phyloP scores from a whole-genome alignment of 2,329 filamentous ascomycete genomes.

The Huntiella moniliformis region DNA sequence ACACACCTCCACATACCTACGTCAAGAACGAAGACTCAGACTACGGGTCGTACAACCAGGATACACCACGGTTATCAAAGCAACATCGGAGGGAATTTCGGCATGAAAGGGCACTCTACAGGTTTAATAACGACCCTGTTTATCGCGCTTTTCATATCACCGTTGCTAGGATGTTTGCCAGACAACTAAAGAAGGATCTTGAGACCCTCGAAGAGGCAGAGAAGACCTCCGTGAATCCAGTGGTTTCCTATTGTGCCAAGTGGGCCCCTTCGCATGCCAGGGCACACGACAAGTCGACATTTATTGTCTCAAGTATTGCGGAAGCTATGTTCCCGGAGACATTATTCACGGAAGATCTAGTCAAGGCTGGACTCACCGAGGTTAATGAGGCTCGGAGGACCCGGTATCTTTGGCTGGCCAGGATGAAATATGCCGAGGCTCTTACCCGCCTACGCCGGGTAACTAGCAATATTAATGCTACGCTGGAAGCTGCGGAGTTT shows the following conservation, averaged over 20 bases:
- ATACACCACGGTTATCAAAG: too few relatives aligned
- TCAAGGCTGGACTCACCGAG: slow-evolving; percentile 16
- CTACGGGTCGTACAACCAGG: too few relatives aligned
- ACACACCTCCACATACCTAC: too few relatives aligned
- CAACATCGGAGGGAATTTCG: too few relatives aligned
- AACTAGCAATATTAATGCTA: slow-evolving; percentile 32
- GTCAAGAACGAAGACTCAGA: too few relatives aligned
- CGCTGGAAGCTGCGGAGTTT: too few relatives aligned
- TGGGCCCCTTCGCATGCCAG: slow-evolving; percentile 38
- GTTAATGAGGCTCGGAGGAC: slow-evolving; percentile 18
- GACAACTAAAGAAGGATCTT: slow-evolving; percentile 20
- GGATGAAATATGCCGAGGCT: slow-evolving; percentile 33
- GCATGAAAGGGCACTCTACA: too few relatives aligned
- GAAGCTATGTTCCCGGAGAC: slow-evolving; percentile 30
- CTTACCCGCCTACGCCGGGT: slow-evolving; percentile 33
- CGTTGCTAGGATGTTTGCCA: too few relatives aligned
- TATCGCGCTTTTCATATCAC: too few relatives aligned
- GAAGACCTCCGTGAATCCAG: slow-evolving; percentile 20
- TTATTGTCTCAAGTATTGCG: slow-evolving; percentile 36
- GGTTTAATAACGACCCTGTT: too few relatives aligned
- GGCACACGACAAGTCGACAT: slow-evolving; percentile 40
- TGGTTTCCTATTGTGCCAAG: slow-evolving; percentile 38
- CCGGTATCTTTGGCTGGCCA: slow-evolving; percentile 32
- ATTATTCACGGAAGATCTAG: slow-evolving; percentile 17
- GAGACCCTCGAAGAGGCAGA: slow-evolving; percentile 22